Base-by-base conservation (phyloP, 2,329 filamentous ascomycete genomes). In the Penicillium frequentans region DNA sequence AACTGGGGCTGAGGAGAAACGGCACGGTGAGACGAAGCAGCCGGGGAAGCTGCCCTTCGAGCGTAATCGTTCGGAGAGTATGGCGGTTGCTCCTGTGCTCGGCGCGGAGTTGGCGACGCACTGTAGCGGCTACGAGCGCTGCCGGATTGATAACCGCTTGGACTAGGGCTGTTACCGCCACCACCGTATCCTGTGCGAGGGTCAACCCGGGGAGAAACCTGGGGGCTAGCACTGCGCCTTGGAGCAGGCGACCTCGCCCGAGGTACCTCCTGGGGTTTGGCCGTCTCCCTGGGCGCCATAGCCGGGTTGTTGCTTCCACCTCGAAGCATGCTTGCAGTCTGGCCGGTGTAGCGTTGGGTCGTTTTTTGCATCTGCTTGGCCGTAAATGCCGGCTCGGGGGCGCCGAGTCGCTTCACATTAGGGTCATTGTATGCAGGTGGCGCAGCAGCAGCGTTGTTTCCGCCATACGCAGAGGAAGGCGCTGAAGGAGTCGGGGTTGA, bases 351-450 rank as follows among this genome's bases (percentile, higher is more conserved):
- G 74, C 92, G 92, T 67, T 96, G 89, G 0, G 92, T 95, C 4
- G 93, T 91, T 73, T 96, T 90, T 70, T 96, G 91, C 96, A 99
- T 99, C 48, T 95, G 91, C 61, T 89, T 90, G 4, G 91, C 90
- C 0, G 96, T 99, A 59, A 96, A 91, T 1, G 95, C 95, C 2
- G 93, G 92, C 57, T 93, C 89, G 2, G 95, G 96, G 13, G 93
- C 90, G 53, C 92, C 95, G 4, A 98, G 83, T 57, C 90, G 84
- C 70, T 90, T 90, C 46, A 91, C 83, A 49, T 88, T 85, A 47
- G 86, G 76, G 56, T 82, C 85, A 58, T 93, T 90, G 69, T 97
- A 98, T 0, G 90, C 91, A 4, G 93, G 93, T 2, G 93, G 93
- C 6, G 93, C 65, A 31, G 73, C 74, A 61, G 50, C 58, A 57